Base-by-base conservation (phyloP, 2,329 filamentous ascomycete genomes). In the Aplosporella prunicola region DNA sequence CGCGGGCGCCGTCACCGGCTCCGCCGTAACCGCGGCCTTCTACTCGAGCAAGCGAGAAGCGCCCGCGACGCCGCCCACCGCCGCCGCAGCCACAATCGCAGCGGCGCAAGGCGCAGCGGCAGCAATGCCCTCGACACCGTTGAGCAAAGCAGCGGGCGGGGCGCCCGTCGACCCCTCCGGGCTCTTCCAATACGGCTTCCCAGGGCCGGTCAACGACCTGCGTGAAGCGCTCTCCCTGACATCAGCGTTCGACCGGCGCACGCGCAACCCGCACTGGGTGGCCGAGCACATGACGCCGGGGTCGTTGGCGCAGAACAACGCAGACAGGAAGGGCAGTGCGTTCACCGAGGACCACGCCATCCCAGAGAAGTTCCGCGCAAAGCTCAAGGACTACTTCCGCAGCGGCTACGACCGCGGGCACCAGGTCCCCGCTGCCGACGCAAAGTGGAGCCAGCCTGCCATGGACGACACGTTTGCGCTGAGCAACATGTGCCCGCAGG, bases 401-500 rank as follows among this genome's bases (percentile, higher is more conserved):
- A 88, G 80, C 25, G 91, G 91, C 52, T 98, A 93, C 61, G 91
- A 98, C 62, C 77, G 91, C 24, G 91, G 91, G 43, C 91, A 98
- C 65, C 91, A 98, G 65, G 89, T 96, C 8, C 91, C 91, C 8
- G 91, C 91, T 5, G 91, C 91, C 26, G 91, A 98, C 63, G 85
- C 83, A 40, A 93, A 93, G 66, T 98, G 91, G 88, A 84, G 79
- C 45, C 91, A 98, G 63, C 62, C 74, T 23, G 88, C 91, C 46
- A 94, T 98, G 86, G 78, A 98, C 63, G 85, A 84, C 41, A 98
- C 91, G 2, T 98, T 98, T 56, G 80, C 77, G 54, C 73, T 98
- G 39, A 81, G 74, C 56, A 98, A 98, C 67, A 98, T 98, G 88
- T 94, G 88, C 56, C 91, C 91, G 20, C 91, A 98, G 66, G 91